Evolutionary conservation across 257 asterid species (phyloP).

Genomic region (Galeopsis tetrahit): DNA sequence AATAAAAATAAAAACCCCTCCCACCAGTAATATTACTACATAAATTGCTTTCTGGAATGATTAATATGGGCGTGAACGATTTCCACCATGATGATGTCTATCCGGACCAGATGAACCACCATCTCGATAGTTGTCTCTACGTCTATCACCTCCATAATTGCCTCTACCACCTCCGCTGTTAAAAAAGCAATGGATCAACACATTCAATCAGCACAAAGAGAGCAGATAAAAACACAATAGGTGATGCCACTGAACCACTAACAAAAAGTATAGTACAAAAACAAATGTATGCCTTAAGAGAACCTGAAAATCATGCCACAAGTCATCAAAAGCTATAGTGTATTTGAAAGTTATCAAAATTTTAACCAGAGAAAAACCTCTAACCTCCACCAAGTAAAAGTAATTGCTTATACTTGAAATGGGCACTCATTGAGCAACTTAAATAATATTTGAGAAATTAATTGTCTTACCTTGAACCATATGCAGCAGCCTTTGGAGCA

Average conservation of each 20-base stretch:
- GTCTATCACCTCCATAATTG: constrained; percentile 83
- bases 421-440: neutral
- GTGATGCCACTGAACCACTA: neutral
- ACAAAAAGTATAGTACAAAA: neutral
- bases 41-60: constrained; percentile 42
- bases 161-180: constrained; percentile 94
- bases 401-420: neutral
- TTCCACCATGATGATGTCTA: constrained; percentile 87
- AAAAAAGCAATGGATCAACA: constrained; percentile 28
- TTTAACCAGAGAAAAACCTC: neutral
- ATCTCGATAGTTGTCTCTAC: constrained; percentile 84
- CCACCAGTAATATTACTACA: constrained; percentile 83
- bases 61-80: constrained; percentile 94
- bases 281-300: neutral
- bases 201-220: neutral
- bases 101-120: constrained; percentile 96
- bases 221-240: neutral
- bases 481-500: constrained; percentile 83
- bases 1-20: constrained; percentile 67
- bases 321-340: neutral
- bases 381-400: constrained; percentile 15
- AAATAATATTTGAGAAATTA: neutral
- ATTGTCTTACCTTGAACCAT: constrained; percentile 75
- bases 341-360: neutral
- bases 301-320: neutral